Evolutionary conservation across 108 stramenopile species (phyloP), one percentile per base, ranked within the genome.

Genomic region (Nitzschia sp.): DNA sequence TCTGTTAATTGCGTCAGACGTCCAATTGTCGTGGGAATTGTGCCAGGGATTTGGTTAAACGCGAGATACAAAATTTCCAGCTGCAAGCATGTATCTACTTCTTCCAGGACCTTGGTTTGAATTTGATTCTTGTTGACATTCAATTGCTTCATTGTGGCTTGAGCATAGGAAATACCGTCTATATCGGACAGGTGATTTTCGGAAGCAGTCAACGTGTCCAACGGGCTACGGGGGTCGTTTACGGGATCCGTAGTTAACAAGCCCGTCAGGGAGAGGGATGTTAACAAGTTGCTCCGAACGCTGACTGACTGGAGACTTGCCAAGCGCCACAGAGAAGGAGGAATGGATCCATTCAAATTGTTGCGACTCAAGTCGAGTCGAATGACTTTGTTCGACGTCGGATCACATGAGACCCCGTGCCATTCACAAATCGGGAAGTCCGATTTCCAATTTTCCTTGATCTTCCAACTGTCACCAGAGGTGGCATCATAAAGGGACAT

Each of bases 291-390:
- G 17, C 24, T 63, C 17, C 61, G 51, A 0, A 72, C 5, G 32
- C 32, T 49, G 34, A 55, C 61, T 27, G 24, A 15, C 13, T 13
- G 33, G 26, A 72, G 38, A 26, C 34, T 47, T 3, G 48, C 33
- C 27, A 72, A 55, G 0, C 34, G 9, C 71, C 71, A 72, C 18
- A 78, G 47, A 54, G 32, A 27, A 27, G 77, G 45, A 30, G 77
- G 77, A 60, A 78, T 78, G 18, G 17, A 27, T n/a, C 82, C 81
- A 59, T 81, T 76, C 54, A 90, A 59, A 30, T 75, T 80, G 68
- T 90, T 90, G 67, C 71, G 76, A 0, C 66, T 56, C 57, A 90
- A 28, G 51, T 82, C 70, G 48, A 90, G 32, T 33, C 49, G 26
- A 18, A 23, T 51, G 9, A 66, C 65, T 51, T 51, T 23, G 29